Percentiles rank a stretch among this genome's conserved stretches.
Conservation (phyloP, 441 rosid species). For the Hura crepitans region DNA sequence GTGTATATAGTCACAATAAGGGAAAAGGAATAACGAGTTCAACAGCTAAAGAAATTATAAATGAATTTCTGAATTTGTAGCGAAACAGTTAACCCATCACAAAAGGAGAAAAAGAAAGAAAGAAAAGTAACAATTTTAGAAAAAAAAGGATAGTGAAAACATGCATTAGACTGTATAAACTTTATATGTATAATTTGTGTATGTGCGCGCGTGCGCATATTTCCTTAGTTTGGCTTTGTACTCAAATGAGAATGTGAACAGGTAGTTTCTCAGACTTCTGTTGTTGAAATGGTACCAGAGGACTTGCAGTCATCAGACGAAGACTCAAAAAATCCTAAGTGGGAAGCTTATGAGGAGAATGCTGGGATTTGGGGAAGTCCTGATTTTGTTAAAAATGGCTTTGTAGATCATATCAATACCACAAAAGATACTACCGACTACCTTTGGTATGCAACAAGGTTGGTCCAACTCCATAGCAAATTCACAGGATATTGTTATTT, state of each 20-base stretch:
- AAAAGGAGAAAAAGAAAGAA: not conserved
- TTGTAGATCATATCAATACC: constrained; percentile 83
- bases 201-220: no score
- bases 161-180: not conserved
- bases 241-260: constrained; percentile 34
- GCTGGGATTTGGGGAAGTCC: constrained; percentile 78
- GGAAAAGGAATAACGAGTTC: not conserved
- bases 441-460: constrained; percentile 97
- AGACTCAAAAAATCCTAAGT: constrained; percentile 43
- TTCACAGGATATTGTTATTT: not conserved
- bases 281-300: constrained; percentile 75
- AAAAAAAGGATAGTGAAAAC: not conserved
- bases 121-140: not conserved
- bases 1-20: not conserved
- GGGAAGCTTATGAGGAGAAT: constrained; percentile 69
- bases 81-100: not conserved
- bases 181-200: no score
- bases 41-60: not conserved
- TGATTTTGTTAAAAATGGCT: constrained; percentile 51
- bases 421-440: constrained; percentile 82
- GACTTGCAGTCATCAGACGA: constrained; percentile 42
- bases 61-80: not conserved
- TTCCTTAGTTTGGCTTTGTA: constrained; percentile 10
- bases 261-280: constrained; percentile 62
- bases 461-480: constrained; percentile 26